Evolutionary conservation across 352 stramenopile genomes (phyloP).

Genomic region (Phytopythium delawarense): DNA sequence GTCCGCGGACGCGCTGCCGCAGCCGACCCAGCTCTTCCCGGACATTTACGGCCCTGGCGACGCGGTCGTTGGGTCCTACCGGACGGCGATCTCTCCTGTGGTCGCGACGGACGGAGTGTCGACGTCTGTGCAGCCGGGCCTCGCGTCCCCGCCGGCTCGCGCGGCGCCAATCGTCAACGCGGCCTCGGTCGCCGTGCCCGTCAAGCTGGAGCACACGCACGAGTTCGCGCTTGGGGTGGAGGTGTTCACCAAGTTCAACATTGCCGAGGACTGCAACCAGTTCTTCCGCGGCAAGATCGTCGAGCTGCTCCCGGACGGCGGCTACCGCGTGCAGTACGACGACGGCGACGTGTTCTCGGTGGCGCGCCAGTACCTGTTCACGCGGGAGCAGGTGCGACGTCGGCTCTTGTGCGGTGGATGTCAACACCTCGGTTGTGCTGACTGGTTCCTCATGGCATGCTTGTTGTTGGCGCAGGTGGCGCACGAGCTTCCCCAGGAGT

Average conservation of each 20-base stretch:
- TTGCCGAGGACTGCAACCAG: slow-evolving; percentile 27
- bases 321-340: slow-evolving; percentile 51
- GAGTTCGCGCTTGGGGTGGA: slow-evolving; percentile 32
- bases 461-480: neutral
- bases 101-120: slow-evolving; percentile 11
- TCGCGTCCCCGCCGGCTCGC: neutral
- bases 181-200: slow-evolving; percentile 1
- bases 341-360: slow-evolving; percentile 54
- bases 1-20: neutral
- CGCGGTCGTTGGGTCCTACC: slow-evolving; percentile 17
- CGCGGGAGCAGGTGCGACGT: slow-evolving; percentile 33
- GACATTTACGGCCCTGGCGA: neutral
- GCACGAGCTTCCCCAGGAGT: neutral
- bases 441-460: neutral
- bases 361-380: slow-evolving; percentile 35
- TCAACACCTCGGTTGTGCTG: neutral
- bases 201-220: slow-evolving; percentile 7
- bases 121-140: neutral
- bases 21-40: neutral
- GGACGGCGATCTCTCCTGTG: slow-evolving; percentile 27
- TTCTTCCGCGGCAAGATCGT: slow-evolving; percentile 43
- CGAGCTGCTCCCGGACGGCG: slow-evolving; percentile 32
- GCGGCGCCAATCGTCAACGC: slow-evolving; percentile 2
- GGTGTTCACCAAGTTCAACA: slow-evolving; percentile 40
- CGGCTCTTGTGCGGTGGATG: neutral